Evolutionary conservation across 2,329 filamentous ascomycete genomes (phyloP), one percentile per base, ranked within the genome.

Genomic region (Trichophaea hybrida): DNA sequence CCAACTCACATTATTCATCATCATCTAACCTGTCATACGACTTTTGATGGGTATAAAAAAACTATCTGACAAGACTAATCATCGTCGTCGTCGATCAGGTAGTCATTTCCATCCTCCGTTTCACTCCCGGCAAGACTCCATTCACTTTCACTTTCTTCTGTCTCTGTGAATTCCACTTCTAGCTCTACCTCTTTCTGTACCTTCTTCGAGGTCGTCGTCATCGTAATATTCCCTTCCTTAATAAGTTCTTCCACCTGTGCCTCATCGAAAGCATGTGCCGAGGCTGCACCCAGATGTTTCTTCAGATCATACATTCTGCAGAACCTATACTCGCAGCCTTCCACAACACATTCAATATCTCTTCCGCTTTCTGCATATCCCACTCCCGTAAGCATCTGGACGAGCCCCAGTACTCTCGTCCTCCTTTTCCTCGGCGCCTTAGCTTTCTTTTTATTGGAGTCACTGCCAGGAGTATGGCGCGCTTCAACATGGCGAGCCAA

Each of bases 311-410:
- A 62, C 38, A 62, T 38, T 40, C 63, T 64, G 24, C 24, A 59
- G 38, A 62, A 64, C 24, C 63, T 55, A 43, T 60, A 64, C 13
- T 40, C 37, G 15, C 63, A 65, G 10, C 50, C 58, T 6, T 64
- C 61, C 17, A 65, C 63, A 8, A 59, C 17, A n/a, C 63, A 65
- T 31, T 61, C 44, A 35, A 64, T 60, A 38, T 62, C 44, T 10
- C 63, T 59, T 13, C 63, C 63, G 32, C 55, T 61, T 8, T 62
- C 55, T 37, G 63, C 64, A 44, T 66, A 66, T 24, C 63, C 63
- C 17, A 61, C 51, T 0, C 64, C 64, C 4, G 63, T 66, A 32
- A 66, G 55, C 34, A 64, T 59, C 17, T 55, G 43, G 15, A 63
- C 49, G 4, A 56, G 38, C n/a, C 37, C 32, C 52, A 51, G 37